Evolutionary conservation across 345 rosid genomes (phyloP).

Genomic region (Stellera chamaejasme): DNA sequence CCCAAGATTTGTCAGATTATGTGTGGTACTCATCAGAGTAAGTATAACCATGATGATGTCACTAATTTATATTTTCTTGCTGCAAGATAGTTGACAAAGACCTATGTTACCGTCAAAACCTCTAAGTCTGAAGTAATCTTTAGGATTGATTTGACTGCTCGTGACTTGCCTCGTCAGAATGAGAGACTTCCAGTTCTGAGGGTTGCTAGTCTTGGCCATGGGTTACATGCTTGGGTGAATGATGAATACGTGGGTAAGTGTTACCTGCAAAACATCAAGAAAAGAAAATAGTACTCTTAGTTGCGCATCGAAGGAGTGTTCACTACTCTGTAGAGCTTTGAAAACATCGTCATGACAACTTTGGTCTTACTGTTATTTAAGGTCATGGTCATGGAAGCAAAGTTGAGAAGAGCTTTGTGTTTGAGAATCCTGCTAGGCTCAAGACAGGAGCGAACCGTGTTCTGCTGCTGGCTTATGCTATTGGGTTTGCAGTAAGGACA

Average conservation of each 20-base stretch:
- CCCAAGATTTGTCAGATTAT: slow-evolving; percentile 55
- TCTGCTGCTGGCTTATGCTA: slow-evolving; percentile 34
- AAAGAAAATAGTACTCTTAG: too few relatives aligned
- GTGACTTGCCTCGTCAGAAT: slow-evolving; percentile 33
- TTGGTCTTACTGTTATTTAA: slow-evolving; percentile 5
- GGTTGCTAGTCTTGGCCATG: slow-evolving; percentile 74
- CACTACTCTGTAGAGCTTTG: too few relatives aligned
- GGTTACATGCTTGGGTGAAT: slow-evolving; percentile 52
- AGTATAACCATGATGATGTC: slow-evolving; percentile 5
- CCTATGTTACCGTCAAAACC: neutral
- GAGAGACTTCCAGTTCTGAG: slow-evolving; percentile 33
- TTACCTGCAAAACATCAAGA: too few relatives aligned
- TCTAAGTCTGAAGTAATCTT: neutral
- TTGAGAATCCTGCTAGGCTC: slow-evolving; percentile 33
- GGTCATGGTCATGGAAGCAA: slow-evolving; percentile 75
- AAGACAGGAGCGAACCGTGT: slow-evolving; percentile 46
- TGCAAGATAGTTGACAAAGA: neutral
- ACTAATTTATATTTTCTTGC: too few relatives aligned
- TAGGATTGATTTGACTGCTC: slow-evolving; percentile 34
- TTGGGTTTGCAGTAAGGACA: slow-evolving; percentile 60
- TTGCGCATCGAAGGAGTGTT: too few relatives aligned
- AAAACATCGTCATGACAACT: too few relatives aligned
- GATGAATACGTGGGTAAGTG: slow-evolving; percentile 53
- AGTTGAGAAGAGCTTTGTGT: slow-evolving; percentile 63
- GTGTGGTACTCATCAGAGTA: slow-evolving; percentile 67